Percentiles rank a stretch among this genome's conserved stretches.
phyloP scores from a whole-genome alignment of 805 yeast species.

The Cyberlindnera veronae region DNA sequence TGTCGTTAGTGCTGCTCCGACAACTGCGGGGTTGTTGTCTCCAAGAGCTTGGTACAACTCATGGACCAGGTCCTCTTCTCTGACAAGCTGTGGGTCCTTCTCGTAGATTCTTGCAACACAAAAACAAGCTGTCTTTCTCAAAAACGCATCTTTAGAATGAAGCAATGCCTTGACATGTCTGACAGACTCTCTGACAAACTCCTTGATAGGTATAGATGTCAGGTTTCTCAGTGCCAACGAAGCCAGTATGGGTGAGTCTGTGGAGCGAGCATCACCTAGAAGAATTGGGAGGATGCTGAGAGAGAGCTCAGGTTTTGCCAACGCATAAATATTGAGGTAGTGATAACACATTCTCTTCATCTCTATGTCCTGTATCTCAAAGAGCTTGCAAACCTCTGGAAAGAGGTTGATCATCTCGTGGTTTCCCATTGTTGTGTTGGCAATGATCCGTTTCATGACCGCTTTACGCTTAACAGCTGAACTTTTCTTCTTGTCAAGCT shows the following conservation, averaged over 20 bases:
- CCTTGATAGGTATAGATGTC: conserved; percentile 53
- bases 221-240: conserved; percentile 63
- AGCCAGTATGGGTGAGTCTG: conserved; percentile 45
- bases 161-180: conserved; percentile 35
- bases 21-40: conserved; percentile 58
- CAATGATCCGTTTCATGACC: conserved; percentile 68
- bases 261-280: conserved; percentile 48
- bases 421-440: conserved; percentile 81
- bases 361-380: conserved; percentile 60
- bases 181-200: conserved; percentile 46
- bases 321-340: conserved; percentile 59
- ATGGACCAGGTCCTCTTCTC: conserved; percentile 41
- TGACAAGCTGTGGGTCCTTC: conserved; percentile 44
- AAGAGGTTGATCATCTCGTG: conserved; percentile 66
- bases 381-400: conserved; percentile 56
- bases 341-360: conserved; percentile 68
- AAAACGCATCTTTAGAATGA: conserved; percentile 49
- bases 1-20: conserved; percentile 69
- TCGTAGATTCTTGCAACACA: conserved; percentile 67
- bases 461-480: conserved; percentile 37
- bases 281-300: conserved; percentile 53
- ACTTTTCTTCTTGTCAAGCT: conserved; percentile 36
- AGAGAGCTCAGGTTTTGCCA: conserved; percentile 53
- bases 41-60: conserved; percentile 49
- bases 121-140: conserved; percentile 68